A percentile compares a stretch with the other conserved stretches of the same genome.
These are phyloP conservation scores for Bryum argenteum DNA, from an alignment of 225 moss, liverwort and hornwort species.

Conservation along the genomic window DNA sequence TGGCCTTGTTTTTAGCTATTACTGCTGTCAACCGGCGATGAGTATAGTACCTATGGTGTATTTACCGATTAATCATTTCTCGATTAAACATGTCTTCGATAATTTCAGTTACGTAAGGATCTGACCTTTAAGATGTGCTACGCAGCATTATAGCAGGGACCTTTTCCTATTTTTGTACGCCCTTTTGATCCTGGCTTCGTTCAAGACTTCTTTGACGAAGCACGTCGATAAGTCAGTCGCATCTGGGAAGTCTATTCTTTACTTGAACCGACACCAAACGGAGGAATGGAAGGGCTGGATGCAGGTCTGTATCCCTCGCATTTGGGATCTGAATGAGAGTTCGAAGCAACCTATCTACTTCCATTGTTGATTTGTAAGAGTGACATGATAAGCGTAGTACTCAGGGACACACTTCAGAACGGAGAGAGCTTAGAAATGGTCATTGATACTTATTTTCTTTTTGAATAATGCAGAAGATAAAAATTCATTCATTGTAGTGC, in stretches of 20 bases:
- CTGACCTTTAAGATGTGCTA: slow-evolving; percentile 23
- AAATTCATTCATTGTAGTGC: background rate
- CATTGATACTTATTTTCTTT: background rate
- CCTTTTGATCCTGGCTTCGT: slow-evolving; percentile 73
- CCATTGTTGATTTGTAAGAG: slow-evolving; percentile 2
- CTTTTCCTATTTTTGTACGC: slow-evolving; percentile 89
- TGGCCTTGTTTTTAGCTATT: slow-evolving; percentile 1
- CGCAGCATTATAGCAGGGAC: slow-evolving; percentile 90
- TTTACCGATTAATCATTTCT: slow-evolving; percentile 7
- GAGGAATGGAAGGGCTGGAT: slow-evolving; percentile 99
- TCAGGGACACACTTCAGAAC: background rate
- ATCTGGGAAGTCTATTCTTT: slow-evolving; percentile 71
- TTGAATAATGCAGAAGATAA: background rate
- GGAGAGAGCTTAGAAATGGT: background rate
- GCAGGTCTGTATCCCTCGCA: slow-evolving; percentile 64
- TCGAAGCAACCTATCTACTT: background rate
- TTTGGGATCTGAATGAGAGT: slow-evolving; percentile 9
- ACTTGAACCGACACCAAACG: slow-evolving; percentile 94
- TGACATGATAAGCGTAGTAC: background rate
- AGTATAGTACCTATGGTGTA: background rate
- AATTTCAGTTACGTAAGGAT: background rate
- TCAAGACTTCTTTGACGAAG: slow-evolving; percentile 81
- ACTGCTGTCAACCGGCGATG: slow-evolving; percentile 7
- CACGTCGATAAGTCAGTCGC: slow-evolving; percentile 69
- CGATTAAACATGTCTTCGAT: slow-evolving; percentile 2